Conservation (phyloP, 495 filamentous ascomycete species). For the Clohesyomyces aquaticus region DNA sequence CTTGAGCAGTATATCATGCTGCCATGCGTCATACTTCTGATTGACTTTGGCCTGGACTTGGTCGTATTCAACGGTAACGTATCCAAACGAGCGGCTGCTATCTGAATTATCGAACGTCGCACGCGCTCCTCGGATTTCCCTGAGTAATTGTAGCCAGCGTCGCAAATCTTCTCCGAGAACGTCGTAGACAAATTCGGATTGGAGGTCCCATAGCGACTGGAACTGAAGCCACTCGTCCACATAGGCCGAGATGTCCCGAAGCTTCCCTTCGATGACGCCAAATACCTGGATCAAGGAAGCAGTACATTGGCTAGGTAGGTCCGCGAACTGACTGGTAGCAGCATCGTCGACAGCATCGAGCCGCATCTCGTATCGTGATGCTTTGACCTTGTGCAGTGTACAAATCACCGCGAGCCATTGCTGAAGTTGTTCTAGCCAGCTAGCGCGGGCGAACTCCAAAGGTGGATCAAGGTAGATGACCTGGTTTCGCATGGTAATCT, state of each 20-base stretch:
- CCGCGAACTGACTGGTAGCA: constrained; percentile 75
- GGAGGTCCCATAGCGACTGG: constrained; percentile 97
- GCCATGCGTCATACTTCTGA: constrained; percentile 99
- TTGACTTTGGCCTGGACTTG: constrained; percentile 98
- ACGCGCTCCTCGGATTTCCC: constrained; percentile 90
- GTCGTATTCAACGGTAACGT: constrained; percentile 93
- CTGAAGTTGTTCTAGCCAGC: constrained; percentile 91
- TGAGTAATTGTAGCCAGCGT: constrained; percentile 89
- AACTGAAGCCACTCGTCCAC: constrained; percentile 98
- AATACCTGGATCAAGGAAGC: constrained; percentile 78
- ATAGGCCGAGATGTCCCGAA: constrained; percentile 75
- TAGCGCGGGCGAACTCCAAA: constrained; percentile 85
- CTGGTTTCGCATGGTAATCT: constrained; percentile 95
- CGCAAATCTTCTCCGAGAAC: constrained; percentile 87
- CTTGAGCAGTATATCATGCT: constrained; percentile 91
- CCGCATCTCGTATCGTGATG: constrained; percentile 90
- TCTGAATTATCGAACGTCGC: constrained; percentile 96
- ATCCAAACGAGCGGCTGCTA: constrained; percentile 85
- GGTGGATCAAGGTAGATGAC: constrained; percentile 94
- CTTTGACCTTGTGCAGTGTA: constrained; percentile 88
- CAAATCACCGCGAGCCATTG: constrained; percentile 91
- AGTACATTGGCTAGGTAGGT: constrained; percentile 81
- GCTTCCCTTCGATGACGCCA: constrained; percentile 73
- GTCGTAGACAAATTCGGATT: constrained; percentile 91
- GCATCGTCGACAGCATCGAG: constrained; percentile 62